phyloP scores from a whole-genome alignment of 148 eudicot species.

The Rhododendron williamsianum region DNA sequence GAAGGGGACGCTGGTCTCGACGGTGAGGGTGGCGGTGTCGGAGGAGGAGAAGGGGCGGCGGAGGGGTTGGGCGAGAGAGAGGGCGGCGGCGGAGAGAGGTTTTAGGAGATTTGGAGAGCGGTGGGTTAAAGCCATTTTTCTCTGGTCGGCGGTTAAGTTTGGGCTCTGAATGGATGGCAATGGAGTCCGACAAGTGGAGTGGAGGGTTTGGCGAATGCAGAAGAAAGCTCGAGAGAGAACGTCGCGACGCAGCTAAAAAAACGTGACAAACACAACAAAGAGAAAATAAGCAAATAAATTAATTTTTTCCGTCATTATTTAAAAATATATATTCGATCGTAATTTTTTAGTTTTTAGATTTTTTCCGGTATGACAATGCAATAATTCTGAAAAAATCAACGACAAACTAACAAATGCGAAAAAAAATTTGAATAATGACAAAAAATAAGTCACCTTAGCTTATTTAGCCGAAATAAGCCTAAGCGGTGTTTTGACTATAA shows the following conservation, averaged over 20 bases:
- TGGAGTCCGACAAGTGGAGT: neutral
- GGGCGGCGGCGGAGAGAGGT: constrained; percentile 19
- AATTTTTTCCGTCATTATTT: too few relatives aligned
- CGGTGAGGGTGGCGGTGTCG: constrained; percentile 48
- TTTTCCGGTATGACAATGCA: rapidly evolving
- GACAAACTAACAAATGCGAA: too few relatives aligned
- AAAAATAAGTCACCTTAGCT: too few relatives aligned
- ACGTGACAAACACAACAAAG: neutral
- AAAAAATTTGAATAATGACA: too few relatives aligned
- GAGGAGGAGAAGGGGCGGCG: constrained; percentile 38
- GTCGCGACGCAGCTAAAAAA: neutral
- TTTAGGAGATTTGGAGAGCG: constrained; percentile 18
- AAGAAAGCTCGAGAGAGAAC: neutral
- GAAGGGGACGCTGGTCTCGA: constrained; percentile 74
- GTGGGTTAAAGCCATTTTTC: constrained; percentile 29
- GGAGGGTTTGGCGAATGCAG: neutral
- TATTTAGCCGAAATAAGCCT: too few relatives aligned
- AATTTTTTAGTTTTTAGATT: too few relatives aligned
- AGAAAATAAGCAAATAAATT: too few relatives aligned
- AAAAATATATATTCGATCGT: too few relatives aligned
- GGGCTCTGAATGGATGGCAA: neutral
- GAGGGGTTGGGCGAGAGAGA: constrained; percentile 18
- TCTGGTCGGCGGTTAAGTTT: neutral
- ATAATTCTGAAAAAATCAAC: too few relatives aligned
- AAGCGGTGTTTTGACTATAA: too few relatives aligned